Conservation (phyloP, 2,329 filamentous ascomycete species). For the Pseudopyricularia cyperi region DNA sequence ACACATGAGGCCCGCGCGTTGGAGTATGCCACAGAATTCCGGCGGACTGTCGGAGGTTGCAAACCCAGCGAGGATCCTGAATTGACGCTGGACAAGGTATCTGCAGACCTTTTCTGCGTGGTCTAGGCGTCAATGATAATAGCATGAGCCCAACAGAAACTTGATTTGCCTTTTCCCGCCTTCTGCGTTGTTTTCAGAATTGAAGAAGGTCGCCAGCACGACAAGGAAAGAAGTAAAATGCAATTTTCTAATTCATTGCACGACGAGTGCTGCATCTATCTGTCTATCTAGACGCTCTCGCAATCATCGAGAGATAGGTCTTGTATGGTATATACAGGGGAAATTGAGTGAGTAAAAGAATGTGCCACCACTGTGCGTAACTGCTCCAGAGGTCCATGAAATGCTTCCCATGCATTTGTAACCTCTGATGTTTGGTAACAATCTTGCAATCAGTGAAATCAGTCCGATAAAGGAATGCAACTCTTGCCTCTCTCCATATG, state of each 20-base stretch:
- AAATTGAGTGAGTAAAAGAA: slow-evolving; percentile 3
- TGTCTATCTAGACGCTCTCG: neutral
- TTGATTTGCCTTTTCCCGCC: too few species aligned
- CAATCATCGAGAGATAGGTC: neutral
- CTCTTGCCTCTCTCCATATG: neutral
- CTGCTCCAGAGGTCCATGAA: slow-evolving; percentile 1
- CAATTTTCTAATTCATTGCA: neutral
- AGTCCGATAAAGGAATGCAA: slow-evolving; percentile 3
- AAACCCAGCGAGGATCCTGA: slow-evolving; percentile 13
- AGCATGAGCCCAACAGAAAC: too few species aligned
- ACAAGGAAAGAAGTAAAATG: too few species aligned
- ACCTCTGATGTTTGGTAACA: slow-evolving; percentile 3
- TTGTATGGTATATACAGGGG: slow-evolving; percentile 2
- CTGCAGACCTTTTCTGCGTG: slow-evolving; percentile 55
- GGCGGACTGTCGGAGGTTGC: slow-evolving; percentile 56
- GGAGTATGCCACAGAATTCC: slow-evolving; percentile 46
- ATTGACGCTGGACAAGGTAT: slow-evolving; percentile 20
- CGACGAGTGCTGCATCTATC: slow-evolving; percentile 1
- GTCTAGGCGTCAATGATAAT: slow-evolving; percentile 1
- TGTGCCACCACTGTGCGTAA: neutral
- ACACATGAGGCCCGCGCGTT: slow-evolving; percentile 29
- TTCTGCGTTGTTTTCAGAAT: too few species aligned
- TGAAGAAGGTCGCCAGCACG: too few species aligned
- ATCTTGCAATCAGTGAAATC: slow-evolving; percentile 2
- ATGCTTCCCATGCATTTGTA: neutral